Evolutionary conservation across 208 protist species (phyloP).

Genomic region (Leishmania lainsoni): DNA sequence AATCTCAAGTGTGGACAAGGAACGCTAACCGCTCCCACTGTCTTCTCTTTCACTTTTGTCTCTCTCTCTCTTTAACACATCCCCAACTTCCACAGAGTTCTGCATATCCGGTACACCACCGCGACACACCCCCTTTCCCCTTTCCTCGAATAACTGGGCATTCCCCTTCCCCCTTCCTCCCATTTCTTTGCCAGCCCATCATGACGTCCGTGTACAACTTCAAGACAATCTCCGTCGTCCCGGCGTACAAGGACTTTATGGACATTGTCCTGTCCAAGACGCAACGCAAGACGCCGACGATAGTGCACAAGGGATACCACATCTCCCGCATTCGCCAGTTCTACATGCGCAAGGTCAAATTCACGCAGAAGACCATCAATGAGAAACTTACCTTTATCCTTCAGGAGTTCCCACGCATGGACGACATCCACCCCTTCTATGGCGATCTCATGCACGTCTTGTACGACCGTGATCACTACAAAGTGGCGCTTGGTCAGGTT

Average conservation of each 20-base stretch:
- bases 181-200: conserved; percentile 1
- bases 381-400: conserved; percentile 98
- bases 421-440: conserved; percentile 99
- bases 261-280: conserved; percentile 99
- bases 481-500: conserved; percentile 99
- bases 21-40: neutral
- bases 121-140: neutral
- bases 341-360: conserved; percentile 99
- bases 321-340: conserved; percentile 99
- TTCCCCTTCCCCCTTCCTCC: neutral
- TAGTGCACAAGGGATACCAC: conserved; percentile 99
- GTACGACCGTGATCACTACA: conserved; percentile 99
- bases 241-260: conserved; percentile 98
- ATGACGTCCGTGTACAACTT: conserved; percentile 98
- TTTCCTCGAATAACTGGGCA: neutral
- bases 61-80: neutral
- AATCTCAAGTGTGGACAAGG: neutral
- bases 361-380: conserved; percentile 97
- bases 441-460: conserved; percentile 99
- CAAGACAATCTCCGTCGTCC: conserved; percentile 98
- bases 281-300: conserved; percentile 99
- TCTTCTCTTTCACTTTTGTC: conserved; percentile 4
- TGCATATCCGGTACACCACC: conserved; percentile 1
- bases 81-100: neutral
- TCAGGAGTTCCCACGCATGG: conserved; percentile 96